phyloP scores from a whole-genome alignment of 2,329 filamentous ascomycete genomes.

The Fusarium coicis region DNA sequence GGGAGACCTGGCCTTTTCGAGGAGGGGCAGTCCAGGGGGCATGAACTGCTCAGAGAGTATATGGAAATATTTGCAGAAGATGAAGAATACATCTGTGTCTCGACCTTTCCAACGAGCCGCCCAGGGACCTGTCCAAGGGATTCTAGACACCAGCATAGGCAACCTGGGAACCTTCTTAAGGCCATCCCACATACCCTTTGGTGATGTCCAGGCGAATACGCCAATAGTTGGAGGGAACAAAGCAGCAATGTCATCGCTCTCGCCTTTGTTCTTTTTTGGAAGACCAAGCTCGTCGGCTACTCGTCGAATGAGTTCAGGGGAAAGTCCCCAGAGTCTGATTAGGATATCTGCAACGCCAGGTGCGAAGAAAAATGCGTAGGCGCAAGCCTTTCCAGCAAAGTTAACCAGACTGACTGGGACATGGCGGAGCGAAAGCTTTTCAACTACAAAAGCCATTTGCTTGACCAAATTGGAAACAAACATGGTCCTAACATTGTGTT shows the following conservation, averaged over 20 bases:
- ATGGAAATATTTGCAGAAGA: constrained; percentile 90
- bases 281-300: constrained; percentile 76
- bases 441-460: constrained; percentile 88
- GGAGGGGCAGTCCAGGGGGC: constrained; percentile 62
- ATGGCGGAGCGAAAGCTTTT: constrained; percentile 85
- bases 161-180: constrained; percentile 73
- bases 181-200: constrained; percentile 60
- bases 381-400: constrained; percentile 90
- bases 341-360: constrained; percentile 87
- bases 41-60: constrained; percentile 80
- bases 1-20: constrained; percentile 73
- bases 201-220: constrained; percentile 66
- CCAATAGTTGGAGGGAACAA: constrained; percentile 76
- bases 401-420: constrained; percentile 74
- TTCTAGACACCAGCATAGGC: constrained; percentile 74
- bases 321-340: constrained; percentile 81
- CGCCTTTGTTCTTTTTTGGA: constrained; percentile 63
- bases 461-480: constrained; percentile 84
- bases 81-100: constrained; percentile 90
- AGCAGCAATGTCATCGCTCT: constrained; percentile 72
- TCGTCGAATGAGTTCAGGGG: constrained; percentile 74
- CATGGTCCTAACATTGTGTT: constrained; percentile 89
- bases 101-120: constrained; percentile 85
- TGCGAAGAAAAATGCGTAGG: constrained; percentile 93
- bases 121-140: constrained; percentile 90